Percentiles rank a stretch among this genome's conserved stretches.
These are phyloP conservation scores for Phytopythium montanum DNA, from an alignment of 352 stramenopile genomes.

Conservation along the genomic window DNA sequence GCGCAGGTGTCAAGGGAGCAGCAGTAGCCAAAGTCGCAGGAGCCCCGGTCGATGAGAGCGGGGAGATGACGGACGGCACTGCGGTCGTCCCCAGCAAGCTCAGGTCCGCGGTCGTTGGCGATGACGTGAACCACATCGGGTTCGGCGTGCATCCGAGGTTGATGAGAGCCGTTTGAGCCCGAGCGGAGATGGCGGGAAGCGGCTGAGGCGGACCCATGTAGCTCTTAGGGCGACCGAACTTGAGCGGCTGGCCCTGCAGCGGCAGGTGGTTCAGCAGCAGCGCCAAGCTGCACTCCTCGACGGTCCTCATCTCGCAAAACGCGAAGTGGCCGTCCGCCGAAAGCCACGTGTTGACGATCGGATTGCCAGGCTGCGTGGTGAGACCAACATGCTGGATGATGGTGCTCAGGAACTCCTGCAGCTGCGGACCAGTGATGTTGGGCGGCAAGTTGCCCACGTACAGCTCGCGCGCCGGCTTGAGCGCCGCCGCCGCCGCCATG, in stretches of 20 bases:
- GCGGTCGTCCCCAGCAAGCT: background rate
- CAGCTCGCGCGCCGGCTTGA: constrained; percentile 80
- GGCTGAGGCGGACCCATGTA: constrained; percentile 82
- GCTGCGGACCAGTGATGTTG: constrained; percentile 74
- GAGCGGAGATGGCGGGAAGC: constrained; percentile 58
- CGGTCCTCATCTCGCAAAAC: constrained; percentile 85
- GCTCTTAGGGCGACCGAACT: constrained; percentile 82
- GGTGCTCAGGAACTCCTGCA: constrained; percentile 84
- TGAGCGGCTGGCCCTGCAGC: constrained; percentile 75
- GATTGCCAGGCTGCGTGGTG: constrained; percentile 68
- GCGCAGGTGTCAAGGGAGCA: constrained; percentile 1
- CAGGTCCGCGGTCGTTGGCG: background rate
- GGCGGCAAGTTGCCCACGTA: constrained; percentile 86
- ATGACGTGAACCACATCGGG: constrained; percentile 54
- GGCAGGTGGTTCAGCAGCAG: constrained; percentile 80
- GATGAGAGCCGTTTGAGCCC: constrained; percentile 71
- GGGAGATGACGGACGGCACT: background rate
- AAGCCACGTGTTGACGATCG: constrained; percentile 85
- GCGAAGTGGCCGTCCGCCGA: constrained; percentile 85
- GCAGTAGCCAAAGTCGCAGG: background rate
- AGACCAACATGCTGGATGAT: constrained; percentile 88
- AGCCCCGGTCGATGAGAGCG: background rate
- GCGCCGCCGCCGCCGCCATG: constrained; percentile 62
- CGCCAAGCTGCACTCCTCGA: constrained; percentile 85
- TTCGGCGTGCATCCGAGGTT: constrained; percentile 84